phyloP scores from a whole-genome alignment of 2,329 filamentous ascomycete species.

The Neofusicoccum sp. region DNA sequence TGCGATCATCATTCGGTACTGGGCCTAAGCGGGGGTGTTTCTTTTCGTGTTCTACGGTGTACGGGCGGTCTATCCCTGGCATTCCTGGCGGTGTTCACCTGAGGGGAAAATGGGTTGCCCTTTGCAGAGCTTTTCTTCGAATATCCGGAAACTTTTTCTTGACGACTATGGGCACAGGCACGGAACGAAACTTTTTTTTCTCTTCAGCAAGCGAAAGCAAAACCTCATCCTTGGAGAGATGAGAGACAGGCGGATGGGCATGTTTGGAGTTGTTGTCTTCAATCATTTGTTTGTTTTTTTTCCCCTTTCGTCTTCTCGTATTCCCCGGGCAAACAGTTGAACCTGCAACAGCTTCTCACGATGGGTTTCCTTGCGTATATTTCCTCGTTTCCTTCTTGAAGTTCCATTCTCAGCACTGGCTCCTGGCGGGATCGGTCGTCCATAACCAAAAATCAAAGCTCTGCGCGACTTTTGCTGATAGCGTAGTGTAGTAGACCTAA shows the following conservation, averaged over 20 bases:
- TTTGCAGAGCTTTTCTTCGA: background rate
- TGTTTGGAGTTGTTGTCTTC: constrained; percentile 7
- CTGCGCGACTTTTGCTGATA: background rate
- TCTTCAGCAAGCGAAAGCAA: constrained; percentile 5
- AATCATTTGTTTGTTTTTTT: constrained; percentile 1
- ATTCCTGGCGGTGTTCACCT: constrained; percentile 17
- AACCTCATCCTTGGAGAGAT: constrained; percentile 13
- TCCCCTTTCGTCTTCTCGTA: constrained; percentile 1
- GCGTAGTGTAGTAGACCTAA: constrained; percentile 3
- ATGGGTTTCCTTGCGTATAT: background rate
- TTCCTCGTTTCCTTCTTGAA: background rate
- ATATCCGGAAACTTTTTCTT: background rate
- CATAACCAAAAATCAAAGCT: constrained; percentile 8
- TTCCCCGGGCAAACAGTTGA: constrained; percentile 5
- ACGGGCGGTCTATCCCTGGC: constrained; percentile 14
- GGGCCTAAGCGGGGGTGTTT: background rate
- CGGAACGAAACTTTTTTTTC: constrained; percentile 10
- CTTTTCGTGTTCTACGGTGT: constrained; percentile 3
- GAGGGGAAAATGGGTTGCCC: background rate
- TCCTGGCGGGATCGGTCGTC: constrained; percentile 3
- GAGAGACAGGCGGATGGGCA: constrained; percentile 4
- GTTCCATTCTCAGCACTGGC: background rate
- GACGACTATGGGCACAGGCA: constrained; percentile 8
- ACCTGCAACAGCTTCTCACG: background rate
- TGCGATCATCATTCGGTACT: constrained; percentile 6